phyloP scores from a whole-genome alignment of 164 flowering plant genomes.

The Nymphaea colorata region DNA sequence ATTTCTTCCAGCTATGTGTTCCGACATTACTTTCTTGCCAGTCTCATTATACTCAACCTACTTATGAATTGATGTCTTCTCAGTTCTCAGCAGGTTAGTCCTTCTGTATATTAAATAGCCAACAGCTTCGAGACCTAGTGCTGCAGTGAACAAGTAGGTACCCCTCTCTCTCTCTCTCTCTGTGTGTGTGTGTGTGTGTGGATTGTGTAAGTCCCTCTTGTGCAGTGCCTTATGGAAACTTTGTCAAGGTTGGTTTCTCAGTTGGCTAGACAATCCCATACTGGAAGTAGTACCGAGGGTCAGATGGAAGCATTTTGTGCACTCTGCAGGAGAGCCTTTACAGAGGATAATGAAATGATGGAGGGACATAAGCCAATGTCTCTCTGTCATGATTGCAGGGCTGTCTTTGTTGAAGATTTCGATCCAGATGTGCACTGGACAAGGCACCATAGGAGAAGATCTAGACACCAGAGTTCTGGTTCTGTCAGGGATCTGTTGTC shows the following conservation, averaged over 20 bases:
- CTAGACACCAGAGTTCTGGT: slow-evolving; percentile 48
- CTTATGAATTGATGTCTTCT: slow-evolving; percentile 2
- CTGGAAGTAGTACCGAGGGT: slow-evolving; percentile 13
- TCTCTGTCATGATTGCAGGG: slow-evolving; percentile 67
- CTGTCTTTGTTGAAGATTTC: slow-evolving; percentile 44
- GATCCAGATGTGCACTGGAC: slow-evolving; percentile 25
- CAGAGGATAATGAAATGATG: slow-evolving; percentile 24
- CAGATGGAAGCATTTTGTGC: slow-evolving; percentile 27
- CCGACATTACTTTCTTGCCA: too few relatives aligned
- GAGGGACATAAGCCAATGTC: slow-evolving; percentile 23
- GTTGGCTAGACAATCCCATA: slow-evolving; percentile 13
- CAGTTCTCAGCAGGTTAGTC: background rate
- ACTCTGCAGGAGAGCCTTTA: slow-evolving; percentile 37
- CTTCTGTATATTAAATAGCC: background rate
- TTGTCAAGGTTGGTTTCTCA: slow-evolving; percentile 20
- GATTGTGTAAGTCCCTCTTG: background rate
- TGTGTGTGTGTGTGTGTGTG: background rate
- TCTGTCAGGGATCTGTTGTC: slow-evolving; percentile 56
- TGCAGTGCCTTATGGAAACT: slow-evolving; percentile 21
- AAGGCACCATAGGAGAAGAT: slow-evolving; percentile 28
- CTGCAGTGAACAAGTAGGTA: background rate
- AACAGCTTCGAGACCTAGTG: background rate
- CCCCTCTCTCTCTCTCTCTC: background rate
- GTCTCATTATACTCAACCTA: background rate
- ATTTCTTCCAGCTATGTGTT: too few relatives aligned